phyloP scores from a whole-genome alignment of 2,329 filamentous ascomycete species.

The Geoglossum cookeanum region DNA sequence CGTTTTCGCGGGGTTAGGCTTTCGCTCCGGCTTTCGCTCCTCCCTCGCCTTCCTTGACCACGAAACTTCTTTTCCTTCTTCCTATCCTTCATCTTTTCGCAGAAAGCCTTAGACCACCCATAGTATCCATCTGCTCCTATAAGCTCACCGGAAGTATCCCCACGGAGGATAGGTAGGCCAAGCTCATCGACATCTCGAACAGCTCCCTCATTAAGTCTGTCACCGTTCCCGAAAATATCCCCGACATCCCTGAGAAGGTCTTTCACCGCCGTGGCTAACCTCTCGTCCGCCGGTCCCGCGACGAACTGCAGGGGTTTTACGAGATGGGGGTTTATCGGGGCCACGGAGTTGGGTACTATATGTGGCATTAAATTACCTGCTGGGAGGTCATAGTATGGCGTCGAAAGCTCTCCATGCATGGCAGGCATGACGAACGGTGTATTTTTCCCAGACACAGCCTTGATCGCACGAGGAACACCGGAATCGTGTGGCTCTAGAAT shows the following conservation, averaged over 20 bases:
- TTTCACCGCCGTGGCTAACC: conserved; percentile 49
- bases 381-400: conserved; percentile 64
- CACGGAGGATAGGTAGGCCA: conserved; percentile 46
- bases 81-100: conserved; percentile 50
- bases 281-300: conserved; percentile 46
- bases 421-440: conserved; percentile 53
- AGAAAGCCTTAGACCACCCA: conserved; percentile 69
- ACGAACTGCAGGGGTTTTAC: conserved; percentile 54
- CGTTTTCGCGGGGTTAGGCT: conserved; percentile 5
- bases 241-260: conserved; percentile 50
- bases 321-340: conserved; percentile 50
- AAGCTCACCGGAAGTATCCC: conserved; percentile 47
- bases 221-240: conserved; percentile 39
- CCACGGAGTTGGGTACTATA: conserved; percentile 55
- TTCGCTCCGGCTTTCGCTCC: conserved; percentile 3
- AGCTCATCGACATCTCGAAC: conserved; percentile 52
- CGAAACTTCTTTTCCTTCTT: background rate
- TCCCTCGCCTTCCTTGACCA: conserved; percentile 1
- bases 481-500: conserved; percentile 1
- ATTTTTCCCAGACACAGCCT: conserved; percentile 27
- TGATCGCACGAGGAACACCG: background rate
- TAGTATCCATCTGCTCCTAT: conserved; percentile 60
- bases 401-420: conserved; percentile 53
- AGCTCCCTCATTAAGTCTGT: conserved; percentile 27
- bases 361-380: conserved; percentile 66